Base-by-base conservation (phyloP, 495 filamentous ascomycete species). In the Trichoderma orchidacearum region DNA sequence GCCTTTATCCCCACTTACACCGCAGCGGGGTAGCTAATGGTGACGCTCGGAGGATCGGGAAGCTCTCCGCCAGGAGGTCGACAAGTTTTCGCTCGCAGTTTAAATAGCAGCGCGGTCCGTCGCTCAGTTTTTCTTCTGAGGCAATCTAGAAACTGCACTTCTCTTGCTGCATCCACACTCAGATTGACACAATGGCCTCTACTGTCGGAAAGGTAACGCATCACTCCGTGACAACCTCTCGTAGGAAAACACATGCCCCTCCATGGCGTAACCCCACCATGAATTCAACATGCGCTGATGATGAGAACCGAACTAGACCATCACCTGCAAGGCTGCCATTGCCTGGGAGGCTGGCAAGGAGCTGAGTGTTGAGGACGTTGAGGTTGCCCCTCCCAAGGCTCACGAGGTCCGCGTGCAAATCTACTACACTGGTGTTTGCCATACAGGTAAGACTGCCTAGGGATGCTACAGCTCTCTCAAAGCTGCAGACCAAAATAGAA, bases 361-460 rank as follows among this genome's bases (percentile, higher is more conserved):
- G 64, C 79, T 98, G 55, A 85, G 78, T 61, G 76, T 96, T 58
- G 93, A 98, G 73, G 85, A 91, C 60, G 80, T 98, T 64, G 90
- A 98, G 74, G 93, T 98, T 54, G 80, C 77, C 34, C 87, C 94
- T 35, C 93, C 93, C n/a, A 84, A 80, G 69, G 92, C 92, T 41
- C 83, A 94, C 72, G 93, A 98, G 74, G 94, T 98, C 59, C 89
- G 93, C 58, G 96, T 98, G 66, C 73, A 97, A 76, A 88, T 98
- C 67, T 79, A 87, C 72, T 95, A 96, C 78, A 98, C 93, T 34
- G 93, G 93, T 69, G 91, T 98, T 65, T 98, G 93, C 75, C 93
- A 98, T 73, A 98, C 93, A 63, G 90, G 90, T 95, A 72, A 62
- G 74, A 62, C 27, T 23, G 6, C 8, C n/a, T n/a, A 31, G 13